phyloP scores from a whole-genome alignment of 805 yeast genomes.

The Isabelozyma gotoi region DNA sequence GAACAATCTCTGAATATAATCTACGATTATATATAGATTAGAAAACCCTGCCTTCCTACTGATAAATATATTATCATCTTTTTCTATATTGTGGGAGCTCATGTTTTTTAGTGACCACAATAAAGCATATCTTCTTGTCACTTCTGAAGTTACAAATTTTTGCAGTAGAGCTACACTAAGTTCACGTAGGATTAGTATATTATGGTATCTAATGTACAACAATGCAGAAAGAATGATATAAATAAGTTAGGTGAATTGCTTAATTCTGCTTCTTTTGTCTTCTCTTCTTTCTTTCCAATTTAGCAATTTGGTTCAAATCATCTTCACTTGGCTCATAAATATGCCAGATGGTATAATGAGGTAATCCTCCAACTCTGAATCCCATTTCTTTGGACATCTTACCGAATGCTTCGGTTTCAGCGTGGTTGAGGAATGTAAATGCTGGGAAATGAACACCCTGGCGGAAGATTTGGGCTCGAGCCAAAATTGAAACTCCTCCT shows the following conservation, averaged over 20 bases:
- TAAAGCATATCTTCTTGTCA: too few species aligned
- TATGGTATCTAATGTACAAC: too few species aligned
- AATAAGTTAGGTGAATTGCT: constrained; percentile 1
- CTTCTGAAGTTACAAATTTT: too few species aligned
- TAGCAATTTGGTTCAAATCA: constrained; percentile 69
- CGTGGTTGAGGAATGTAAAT: constrained; percentile 79
- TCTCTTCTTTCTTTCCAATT: constrained; percentile 65
- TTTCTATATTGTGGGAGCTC: neutral
- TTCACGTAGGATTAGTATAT: too few species aligned
- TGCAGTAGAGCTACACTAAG: too few species aligned
- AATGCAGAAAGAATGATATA: neutral
- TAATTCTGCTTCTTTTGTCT: constrained; percentile 21
- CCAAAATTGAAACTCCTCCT: constrained; percentile 82
- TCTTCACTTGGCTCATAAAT: constrained; percentile 88
- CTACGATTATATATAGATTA: constrained; percentile 45
- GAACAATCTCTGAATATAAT: constrained; percentile 49
- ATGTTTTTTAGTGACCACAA: neutral
- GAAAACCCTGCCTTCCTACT: constrained; percentile 53
- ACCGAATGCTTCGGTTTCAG: constrained; percentile 87
- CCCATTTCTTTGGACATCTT: constrained; percentile 80
- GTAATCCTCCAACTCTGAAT: constrained; percentile 80
- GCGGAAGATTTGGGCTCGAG: constrained; percentile 71
- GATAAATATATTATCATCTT: constrained; percentile 23
- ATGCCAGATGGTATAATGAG: constrained; percentile 90
- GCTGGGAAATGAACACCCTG: constrained; percentile 85